These are phyloP conservation scores for Leucocoprinus leucothites DNA, from an alignment of 768 basidiomycete species.

Conservation along the genomic window DNA sequence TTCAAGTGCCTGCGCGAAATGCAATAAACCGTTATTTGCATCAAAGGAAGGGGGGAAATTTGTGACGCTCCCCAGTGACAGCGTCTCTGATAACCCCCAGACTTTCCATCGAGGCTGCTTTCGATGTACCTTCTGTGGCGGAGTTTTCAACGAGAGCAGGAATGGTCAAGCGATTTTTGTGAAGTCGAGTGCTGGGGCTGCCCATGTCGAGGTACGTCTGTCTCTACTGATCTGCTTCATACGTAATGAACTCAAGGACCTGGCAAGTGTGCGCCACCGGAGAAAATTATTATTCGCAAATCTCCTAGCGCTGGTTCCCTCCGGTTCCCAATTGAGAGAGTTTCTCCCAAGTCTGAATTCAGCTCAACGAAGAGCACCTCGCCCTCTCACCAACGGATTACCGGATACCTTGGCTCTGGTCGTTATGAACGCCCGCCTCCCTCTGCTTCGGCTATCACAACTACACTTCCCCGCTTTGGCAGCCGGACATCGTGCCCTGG, in stretches of 20 bases:
- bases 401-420: slow-evolving; percentile 22
- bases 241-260: slow-evolving; percentile 1
- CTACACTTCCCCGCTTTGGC: slow-evolving; percentile 54
- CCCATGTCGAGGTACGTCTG: slow-evolving; percentile 56
- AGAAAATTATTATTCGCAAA: slow-evolving; percentile 38
- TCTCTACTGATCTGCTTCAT: background rate
- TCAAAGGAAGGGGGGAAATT: slow-evolving; percentile 58
- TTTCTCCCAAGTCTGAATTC: slow-evolving; percentile 9
- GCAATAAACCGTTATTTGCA: slow-evolving; percentile 55
- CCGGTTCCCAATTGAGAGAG: slow-evolving; percentile 9
- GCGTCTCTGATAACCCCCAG: slow-evolving; percentile 41
- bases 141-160: slow-evolving; percentile 56
- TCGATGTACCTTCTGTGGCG: slow-evolving; percentile 63
- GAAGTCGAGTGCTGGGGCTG: slow-evolving; percentile 58
- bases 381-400: slow-evolving; percentile 15
- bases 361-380: slow-evolving; percentile 1
- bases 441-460: slow-evolving; percentile 17
- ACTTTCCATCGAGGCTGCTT: slow-evolving; percentile 78
- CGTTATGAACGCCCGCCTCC: slow-evolving; percentile 24
- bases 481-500: slow-evolving; percentile 67
- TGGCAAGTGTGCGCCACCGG: slow-evolving; percentile 41
- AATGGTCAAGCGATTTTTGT: slow-evolving; percentile 73
- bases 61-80: slow-evolving; percentile 63
- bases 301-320: slow-evolving; percentile 24
- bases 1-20: slow-evolving; percentile 57